Conservation (phyloP, 2,329 filamentous ascomycete species). For the Talaromyces sp. region DNA sequence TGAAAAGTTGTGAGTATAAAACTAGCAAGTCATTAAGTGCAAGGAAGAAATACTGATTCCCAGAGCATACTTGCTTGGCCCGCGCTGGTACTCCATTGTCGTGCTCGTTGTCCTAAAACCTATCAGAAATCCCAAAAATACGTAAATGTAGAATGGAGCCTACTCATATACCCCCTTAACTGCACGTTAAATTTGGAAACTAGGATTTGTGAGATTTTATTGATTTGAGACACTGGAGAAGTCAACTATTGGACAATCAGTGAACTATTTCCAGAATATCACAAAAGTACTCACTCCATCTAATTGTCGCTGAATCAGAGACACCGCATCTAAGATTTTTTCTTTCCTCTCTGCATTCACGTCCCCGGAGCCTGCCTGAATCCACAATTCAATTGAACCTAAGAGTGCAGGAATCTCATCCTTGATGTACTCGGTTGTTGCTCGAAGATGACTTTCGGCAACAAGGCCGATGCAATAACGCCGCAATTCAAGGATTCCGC, state of each 20-base stretch:
- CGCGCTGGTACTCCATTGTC: conserved; percentile 10
- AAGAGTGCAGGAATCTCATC: conserved; percentile 10
- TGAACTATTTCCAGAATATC: neutral
- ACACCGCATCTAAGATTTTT: neutral
- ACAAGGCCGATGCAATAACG: conserved; percentile 13
- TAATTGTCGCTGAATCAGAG: conserved; percentile 9
- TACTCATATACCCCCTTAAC: conserved; percentile 6
- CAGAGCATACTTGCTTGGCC: conserved; percentile 2
- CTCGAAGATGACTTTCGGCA: conserved; percentile 8
- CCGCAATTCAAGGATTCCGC: conserved; percentile 10
- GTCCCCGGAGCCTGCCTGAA: conserved; percentile 4
- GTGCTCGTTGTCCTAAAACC: neutral
- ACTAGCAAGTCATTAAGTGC: neutral
- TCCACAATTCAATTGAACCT: conserved; percentile 10
- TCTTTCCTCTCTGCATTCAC: conserved; percentile 12
- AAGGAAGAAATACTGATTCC: conserved; percentile 9
- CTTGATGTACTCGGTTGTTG: conserved; percentile 2
- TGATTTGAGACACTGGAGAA: conserved; percentile 13
- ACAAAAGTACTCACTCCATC: neutral
- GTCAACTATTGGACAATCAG: conserved; percentile 13
- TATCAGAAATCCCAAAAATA: neutral
- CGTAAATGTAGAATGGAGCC: neutral
- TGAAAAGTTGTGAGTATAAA: conserved; percentile 1
- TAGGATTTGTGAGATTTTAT: conserved; percentile 4
- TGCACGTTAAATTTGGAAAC: conserved; percentile 3